A percentile compares a stretch with the other conserved stretches of the same genome.
Conservation (phyloP, 208 protist species). For the Acanthamoeba lenticulata region DNA sequence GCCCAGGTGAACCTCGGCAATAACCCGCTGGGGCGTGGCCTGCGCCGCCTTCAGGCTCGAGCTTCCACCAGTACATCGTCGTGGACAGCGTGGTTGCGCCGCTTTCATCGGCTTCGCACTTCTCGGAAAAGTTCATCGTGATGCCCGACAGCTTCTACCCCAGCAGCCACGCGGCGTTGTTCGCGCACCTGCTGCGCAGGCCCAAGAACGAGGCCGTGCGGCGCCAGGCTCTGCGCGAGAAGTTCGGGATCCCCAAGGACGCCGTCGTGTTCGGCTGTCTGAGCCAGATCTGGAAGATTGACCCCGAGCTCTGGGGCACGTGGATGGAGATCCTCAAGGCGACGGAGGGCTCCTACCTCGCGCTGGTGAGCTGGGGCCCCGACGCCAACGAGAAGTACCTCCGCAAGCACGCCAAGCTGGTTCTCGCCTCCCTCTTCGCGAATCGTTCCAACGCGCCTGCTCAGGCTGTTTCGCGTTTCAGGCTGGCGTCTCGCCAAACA, state of each 20-base stretch:
- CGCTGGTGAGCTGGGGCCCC: not conserved
- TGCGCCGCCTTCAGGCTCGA: too few species aligned
- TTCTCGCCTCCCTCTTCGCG: not conserved
- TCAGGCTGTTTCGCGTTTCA: not conserved
- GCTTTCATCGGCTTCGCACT: not conserved
- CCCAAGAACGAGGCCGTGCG: not conserved
- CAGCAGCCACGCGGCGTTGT: not conserved
- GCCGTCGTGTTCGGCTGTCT: slow-evolving; percentile 7
- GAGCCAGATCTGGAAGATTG: slow-evolving; percentile 40
- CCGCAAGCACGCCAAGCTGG: not conserved
- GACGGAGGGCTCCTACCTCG: not conserved
- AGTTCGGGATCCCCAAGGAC: not conserved
- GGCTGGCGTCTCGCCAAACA: not conserved
- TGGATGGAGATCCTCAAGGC: slow-evolving; percentile 35
- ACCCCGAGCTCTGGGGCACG: slow-evolving; percentile 12
- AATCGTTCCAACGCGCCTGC: not conserved
- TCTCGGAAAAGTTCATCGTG: slow-evolving; percentile 32
- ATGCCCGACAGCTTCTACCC: slow-evolving; percentile 29
- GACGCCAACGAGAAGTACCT: not conserved
- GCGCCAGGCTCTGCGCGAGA: not conserved
- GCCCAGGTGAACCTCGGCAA: too few species aligned
- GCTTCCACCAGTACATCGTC: slow-evolving; percentile 23
- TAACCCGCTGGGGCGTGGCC: too few species aligned
- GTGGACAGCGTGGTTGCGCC: not conserved
- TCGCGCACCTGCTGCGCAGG: not conserved